phyloP scores from a whole-genome alignment of 495 filamentous ascomycete genomes.

The Lophiotrema nucula region DNA sequence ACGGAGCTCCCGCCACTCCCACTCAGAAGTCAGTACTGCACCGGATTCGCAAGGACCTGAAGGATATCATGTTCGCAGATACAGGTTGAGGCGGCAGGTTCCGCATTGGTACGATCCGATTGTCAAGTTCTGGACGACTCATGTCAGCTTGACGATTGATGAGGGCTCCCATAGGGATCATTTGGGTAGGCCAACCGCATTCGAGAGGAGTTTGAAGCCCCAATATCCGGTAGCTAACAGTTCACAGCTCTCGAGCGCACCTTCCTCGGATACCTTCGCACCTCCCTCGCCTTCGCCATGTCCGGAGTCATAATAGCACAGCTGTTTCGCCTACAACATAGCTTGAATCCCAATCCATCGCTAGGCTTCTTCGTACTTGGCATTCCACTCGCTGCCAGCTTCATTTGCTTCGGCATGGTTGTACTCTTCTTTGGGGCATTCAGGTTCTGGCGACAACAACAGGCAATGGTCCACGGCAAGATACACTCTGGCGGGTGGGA shows the following conservation, averaged over 20 bases:
- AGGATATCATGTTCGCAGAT: conserved; percentile 13
- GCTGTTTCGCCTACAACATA: conserved; percentile 65
- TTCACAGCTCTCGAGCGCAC: conserved; percentile 73
- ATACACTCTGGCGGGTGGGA: conserved; percentile 69
- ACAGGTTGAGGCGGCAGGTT: conserved; percentile 25
- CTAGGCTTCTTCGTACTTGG: conserved; percentile 65
- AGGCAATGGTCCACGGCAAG: conserved; percentile 63
- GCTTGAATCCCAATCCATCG: conserved; percentile 37
- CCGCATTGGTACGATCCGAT: conserved; percentile 39
- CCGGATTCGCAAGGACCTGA: conserved; percentile 15
- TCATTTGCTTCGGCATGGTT: conserved; percentile 58
- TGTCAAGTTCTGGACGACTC: conserved; percentile 45
- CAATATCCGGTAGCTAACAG: neutral
- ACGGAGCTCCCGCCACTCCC: neutral
- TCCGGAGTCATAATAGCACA: conserved; percentile 65
- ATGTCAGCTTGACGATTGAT: conserved; percentile 48
- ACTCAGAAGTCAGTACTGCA: conserved; percentile 18
- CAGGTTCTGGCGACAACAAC: conserved; percentile 70
- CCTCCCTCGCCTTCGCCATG: conserved; percentile 67
- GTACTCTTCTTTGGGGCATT: conserved; percentile 58
- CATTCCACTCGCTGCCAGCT: conserved; percentile 61
- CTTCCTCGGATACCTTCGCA: conserved; percentile 75
- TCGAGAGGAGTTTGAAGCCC: too few relatives aligned
- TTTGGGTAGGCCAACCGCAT: conserved; percentile 50
- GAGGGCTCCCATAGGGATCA: conserved; percentile 50